These are phyloP conservation scores for Silene conica DNA, from an alignment of 148 eudicot species.

Conservation along the genomic window DNA sequence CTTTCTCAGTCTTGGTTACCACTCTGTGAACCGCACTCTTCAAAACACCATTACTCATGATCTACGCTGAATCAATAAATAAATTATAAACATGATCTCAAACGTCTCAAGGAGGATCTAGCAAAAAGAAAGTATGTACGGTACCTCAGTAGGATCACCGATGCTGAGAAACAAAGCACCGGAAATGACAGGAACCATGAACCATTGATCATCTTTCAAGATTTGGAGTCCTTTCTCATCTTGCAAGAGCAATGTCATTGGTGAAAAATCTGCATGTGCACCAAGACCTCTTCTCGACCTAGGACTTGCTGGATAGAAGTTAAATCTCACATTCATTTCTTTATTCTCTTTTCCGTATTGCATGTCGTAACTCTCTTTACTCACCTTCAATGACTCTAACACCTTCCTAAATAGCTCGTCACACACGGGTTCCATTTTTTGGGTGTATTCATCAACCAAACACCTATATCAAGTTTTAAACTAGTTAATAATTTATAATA, in stretches of 20 bases:
- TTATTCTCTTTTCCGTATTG: slow-evolving; percentile 31
- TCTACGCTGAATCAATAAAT: slow-evolving; percentile 16
- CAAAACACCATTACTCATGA: slow-evolving; percentile 44
- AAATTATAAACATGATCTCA: too few species aligned
- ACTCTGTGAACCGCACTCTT: slow-evolving; percentile 50
- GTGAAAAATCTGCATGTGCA: slow-evolving; percentile 43
- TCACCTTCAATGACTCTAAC: slow-evolving; percentile 28
- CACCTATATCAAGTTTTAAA: slow-evolving; percentile 22
- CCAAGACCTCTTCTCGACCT: slow-evolving; percentile 36
- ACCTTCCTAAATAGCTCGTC: slow-evolving; percentile 29
- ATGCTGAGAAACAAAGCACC: slow-evolving; percentile 38
- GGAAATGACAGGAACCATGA: slow-evolving; percentile 37
- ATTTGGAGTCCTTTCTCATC: slow-evolving; percentile 53
- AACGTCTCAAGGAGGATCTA: too few species aligned
- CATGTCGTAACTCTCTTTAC: slow-evolving; percentile 21
- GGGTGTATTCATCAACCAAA: slow-evolving; percentile 28
- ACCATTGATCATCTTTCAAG: slow-evolving; percentile 42
- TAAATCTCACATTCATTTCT: slow-evolving; percentile 28
- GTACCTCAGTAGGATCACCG: slow-evolving; percentile 41
- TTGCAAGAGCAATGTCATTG: slow-evolving; percentile 40
- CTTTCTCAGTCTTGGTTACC: slow-evolving; percentile 16
- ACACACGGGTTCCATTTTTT: slow-evolving; percentile 20
- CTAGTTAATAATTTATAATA: too few species aligned
- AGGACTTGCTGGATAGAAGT: slow-evolving; percentile 38
- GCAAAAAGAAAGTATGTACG: too few species aligned